These are phyloP conservation scores for Candida sonorensis DNA, from an alignment of 805 yeast species.

Conservation along the genomic window DNA sequence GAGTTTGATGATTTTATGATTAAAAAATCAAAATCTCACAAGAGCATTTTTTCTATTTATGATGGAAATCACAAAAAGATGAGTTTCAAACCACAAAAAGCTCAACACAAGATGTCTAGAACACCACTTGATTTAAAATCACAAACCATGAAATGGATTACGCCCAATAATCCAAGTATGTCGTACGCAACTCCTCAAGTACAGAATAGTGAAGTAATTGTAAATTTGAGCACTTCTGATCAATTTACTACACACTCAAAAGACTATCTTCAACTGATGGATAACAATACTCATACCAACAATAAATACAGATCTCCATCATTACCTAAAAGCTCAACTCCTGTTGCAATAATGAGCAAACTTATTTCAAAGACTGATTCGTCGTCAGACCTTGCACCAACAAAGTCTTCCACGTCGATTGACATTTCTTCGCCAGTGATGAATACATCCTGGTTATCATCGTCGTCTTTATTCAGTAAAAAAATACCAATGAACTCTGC, in stretches of 20 bases:
- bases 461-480: no score
- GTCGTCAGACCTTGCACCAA: not conserved
- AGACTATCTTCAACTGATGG: conserved; percentile 10
- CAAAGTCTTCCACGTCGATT: not conserved
- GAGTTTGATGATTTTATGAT: conserved; percentile 7
- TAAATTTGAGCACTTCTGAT: conserved; percentile 1
- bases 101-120: no score
- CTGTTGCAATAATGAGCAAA: no score
- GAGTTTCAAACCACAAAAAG: no score
- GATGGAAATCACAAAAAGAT: no score
- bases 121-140: conserved; percentile 17
- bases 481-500: no score
- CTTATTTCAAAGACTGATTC: not conserved
- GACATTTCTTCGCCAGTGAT: not conserved
- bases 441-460: conserved; percentile 4
- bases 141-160: conserved; percentile 27
- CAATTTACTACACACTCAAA: conserved; percentile 5
- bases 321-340: no score
- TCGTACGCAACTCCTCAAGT: conserved; percentile 7
- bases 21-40: conserved; percentile 21
- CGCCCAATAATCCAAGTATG: conserved; percentile 19
- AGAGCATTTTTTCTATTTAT: conserved; percentile 20
- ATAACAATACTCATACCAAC: no score
- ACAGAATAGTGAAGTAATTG: not conserved
- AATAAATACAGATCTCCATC: no score